Evolutionary conservation across 1,284 basidiomycete species (phyloP).

Genomic region (Taiwanofungus camphoratus): DNA sequence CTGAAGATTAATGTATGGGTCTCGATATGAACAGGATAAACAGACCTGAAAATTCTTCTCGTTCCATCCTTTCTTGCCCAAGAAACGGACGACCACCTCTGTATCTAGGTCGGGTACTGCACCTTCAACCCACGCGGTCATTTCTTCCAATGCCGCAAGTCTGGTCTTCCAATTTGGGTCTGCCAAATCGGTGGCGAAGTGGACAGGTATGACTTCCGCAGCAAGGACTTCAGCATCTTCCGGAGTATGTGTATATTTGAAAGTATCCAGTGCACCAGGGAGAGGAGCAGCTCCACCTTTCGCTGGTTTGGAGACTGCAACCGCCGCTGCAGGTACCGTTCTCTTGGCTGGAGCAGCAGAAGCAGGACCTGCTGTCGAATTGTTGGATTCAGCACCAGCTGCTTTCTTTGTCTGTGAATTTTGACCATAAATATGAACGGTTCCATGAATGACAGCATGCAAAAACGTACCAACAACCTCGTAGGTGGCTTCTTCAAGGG

Average conservation of each 20-base stretch:
- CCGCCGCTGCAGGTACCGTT: conserved; percentile 31
- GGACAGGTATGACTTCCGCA: conserved; percentile 67
- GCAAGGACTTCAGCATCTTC: conserved; percentile 91
- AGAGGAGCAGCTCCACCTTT: conserved; percentile 45
- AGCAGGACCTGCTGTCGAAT: conserved; percentile 20
- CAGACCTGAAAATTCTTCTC: conserved; percentile 98
- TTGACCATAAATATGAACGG: neutral
- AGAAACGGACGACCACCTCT: conserved; percentile 86
- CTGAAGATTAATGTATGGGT: conserved; percentile 3
- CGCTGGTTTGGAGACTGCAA: conserved; percentile 39
- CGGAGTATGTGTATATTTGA: conserved; percentile 88
- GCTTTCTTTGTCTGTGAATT: conserved; percentile 48
- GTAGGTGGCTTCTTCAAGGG: conserved; percentile 44
- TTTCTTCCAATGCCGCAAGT: conserved; percentile 81
- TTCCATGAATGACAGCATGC: neutral
- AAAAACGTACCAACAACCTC: conserved; percentile 38
- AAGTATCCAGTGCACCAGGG: conserved; percentile 65
- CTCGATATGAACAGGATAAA: conserved; percentile 7
- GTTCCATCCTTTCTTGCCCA: conserved; percentile 92
- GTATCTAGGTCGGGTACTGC: conserved; percentile 71
- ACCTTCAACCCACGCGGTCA: conserved; percentile 79
- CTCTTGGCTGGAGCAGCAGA: conserved; percentile 43
- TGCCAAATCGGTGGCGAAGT: conserved; percentile 68
- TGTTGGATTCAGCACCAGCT: conserved; percentile 25
- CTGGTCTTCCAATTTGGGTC: conserved; percentile 94